Base-by-base conservation (phyloP, 768 basidiomycete genomes). In the Phylloporus rhodoxanthus region DNA sequence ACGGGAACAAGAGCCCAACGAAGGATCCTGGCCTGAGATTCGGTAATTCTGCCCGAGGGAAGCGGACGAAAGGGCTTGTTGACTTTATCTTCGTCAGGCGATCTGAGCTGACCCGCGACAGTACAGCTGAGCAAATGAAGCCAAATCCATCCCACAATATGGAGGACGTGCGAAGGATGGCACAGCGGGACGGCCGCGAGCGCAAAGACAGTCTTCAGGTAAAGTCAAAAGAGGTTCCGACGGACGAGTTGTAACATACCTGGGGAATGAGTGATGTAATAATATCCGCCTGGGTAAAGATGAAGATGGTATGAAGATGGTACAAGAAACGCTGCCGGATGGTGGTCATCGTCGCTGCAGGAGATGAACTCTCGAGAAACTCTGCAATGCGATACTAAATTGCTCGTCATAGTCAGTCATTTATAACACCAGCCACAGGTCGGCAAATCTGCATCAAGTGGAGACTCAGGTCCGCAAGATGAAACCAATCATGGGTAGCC, bases 41-140 rank as follows among this genome's bases (percentile, higher is more conserved):
- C 49, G 2, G 67, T 61, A 21, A 76, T 68, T 20, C 71, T 71
- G 8, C 70, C 68, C 9, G 75, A 62, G 3, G 74, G 72, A 17
- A 76, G 55, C 1, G 75, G 75, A 3, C 75, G 62, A 57, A 68
- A 70, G 2, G 69, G 67, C 39, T 74, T 72, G 45, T 76, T 75
- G 38, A 59, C 48, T 21, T 50, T 60, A 47, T 76, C 75, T 55
- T 76, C 75, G 19, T 68, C 66, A 8, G 63, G 60, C 37, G 62
- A 58, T 34, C 65, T 57, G 15, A 62, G 61, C 60, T 75, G 75
- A 47, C 76, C 76, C 11, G 69, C 59, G 17, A 74, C 52, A 40
- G 68, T 62, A 58, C 69, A 73, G 23, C 64, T 66, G 1, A 75
- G 54, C 21, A 75, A 53, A 47, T 77, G 73, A 8, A 75, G 52